Evolutionary conservation across 371 early-diverging fungal genomes (phyloP).

Genomic region (Zancudomyces culisetae): DNA sequence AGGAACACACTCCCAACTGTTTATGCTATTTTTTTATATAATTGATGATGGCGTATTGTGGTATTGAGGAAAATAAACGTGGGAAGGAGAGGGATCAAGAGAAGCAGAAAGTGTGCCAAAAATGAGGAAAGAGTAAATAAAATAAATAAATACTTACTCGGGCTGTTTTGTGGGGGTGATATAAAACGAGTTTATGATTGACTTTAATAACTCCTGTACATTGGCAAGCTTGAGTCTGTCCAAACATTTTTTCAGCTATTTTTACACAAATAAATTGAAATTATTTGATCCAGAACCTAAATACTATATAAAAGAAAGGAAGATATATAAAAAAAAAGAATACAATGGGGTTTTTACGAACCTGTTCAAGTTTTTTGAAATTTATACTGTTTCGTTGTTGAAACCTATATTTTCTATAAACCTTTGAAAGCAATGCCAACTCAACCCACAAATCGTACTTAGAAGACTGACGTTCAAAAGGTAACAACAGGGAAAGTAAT

Average conservation of each 20-base stretch:
- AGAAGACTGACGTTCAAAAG: neutral
- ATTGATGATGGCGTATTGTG: neutral
- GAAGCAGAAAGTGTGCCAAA: no score
- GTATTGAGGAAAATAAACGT: neutral
- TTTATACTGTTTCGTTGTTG: neutral
- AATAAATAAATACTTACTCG: neutral
- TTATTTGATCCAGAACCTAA: neutral
- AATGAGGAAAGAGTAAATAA: no score
- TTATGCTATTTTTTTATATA: neutral
- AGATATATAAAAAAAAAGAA: no score
- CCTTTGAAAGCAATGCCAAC: neutral
- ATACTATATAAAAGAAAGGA: no score
- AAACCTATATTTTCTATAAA: neutral
- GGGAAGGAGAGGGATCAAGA: no score
- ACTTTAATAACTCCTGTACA: neutral
- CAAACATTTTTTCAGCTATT: neutral
- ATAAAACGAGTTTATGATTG: neutral
- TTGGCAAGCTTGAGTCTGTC: neutral
- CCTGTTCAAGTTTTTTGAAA: neutral
- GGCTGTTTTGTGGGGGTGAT: neutral
- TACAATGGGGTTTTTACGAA: neutral
- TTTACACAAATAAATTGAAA: neutral
- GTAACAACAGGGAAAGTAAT: neutral
- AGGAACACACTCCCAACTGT: conserved; percentile 1
- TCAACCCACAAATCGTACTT: neutral